A percentile compares a stretch with the other conserved stretches of the same genome.
These are phyloP conservation scores for Cladosporium velox DNA, from an alignment of 2,329 filamentous ascomycete genomes.

Conservation along the genomic window DNA sequence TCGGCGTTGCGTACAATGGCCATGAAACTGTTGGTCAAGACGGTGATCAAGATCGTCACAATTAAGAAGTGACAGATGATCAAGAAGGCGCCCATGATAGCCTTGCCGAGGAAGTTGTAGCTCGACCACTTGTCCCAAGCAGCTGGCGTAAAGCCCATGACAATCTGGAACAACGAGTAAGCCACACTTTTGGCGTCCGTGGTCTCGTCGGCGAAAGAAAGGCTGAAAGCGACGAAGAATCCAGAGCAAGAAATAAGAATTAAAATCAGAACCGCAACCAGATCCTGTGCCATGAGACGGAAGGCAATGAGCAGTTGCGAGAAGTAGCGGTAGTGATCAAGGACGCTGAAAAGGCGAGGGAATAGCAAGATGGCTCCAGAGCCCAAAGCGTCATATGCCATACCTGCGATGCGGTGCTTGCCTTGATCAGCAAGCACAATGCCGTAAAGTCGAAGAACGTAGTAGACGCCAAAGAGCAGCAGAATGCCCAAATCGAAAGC, in stretches of 20 bases:
- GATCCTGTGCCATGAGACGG: constrained; percentile 86
- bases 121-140: constrained; percentile 87
- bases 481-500: constrained; percentile 90
- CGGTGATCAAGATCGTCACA: constrained; percentile 90
- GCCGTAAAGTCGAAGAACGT: constrained; percentile 84
- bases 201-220: constrained; percentile 71
- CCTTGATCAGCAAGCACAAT: constrained; percentile 75
- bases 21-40: constrained; percentile 97
- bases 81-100: constrained; percentile 76
- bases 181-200: constrained; percentile 74
- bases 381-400: constrained; percentile 92
- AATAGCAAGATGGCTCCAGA: constrained; percentile 87
- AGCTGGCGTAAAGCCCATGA: constrained; percentile 94
- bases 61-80: constrained; percentile 95
- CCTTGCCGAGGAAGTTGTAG: constrained; percentile 78
- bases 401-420: constrained; percentile 70
- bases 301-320: constrained; percentile 93
- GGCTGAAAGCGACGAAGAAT: constrained; percentile 91
- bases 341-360: constrained; percentile 85
- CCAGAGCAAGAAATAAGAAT: constrained; percentile 88
- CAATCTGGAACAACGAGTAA: constrained; percentile 87
- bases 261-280: constrained; percentile 80
- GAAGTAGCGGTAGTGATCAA: constrained; percentile 96
- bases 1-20: constrained; percentile 89
- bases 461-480: constrained; percentile 82